phyloP scores from a whole-genome alignment of 2,329 filamentous ascomycete genomes.

The Saccharata proteae region DNA sequence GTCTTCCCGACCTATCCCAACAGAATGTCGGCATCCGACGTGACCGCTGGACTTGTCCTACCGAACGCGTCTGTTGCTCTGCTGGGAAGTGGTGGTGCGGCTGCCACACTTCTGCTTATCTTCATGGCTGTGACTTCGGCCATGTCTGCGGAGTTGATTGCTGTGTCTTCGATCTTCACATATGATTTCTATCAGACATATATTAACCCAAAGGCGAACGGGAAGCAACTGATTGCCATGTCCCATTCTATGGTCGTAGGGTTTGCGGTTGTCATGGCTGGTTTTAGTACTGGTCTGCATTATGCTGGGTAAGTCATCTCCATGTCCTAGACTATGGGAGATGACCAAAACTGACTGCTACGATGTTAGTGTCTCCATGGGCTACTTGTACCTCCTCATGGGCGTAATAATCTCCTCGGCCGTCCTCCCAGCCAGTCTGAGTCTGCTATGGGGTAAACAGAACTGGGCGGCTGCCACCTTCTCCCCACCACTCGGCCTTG shows the following conservation, averaged over 20 bases:
- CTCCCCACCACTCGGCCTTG: conserved; percentile 57
- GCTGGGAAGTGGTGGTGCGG: conserved; percentile 69
- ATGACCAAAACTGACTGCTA: neutral
- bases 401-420: conserved; percentile 80
- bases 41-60: conserved; percentile 71
- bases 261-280: conserved; percentile 67
- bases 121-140: conserved; percentile 38
- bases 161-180: conserved; percentile 76
- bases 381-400: conserved; percentile 83
- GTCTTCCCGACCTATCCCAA: conserved; percentile 61
- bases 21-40: conserved; percentile 60
- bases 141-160: conserved; percentile 34
- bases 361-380: conserved; percentile 59
- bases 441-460: conserved; percentile 69
- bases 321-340: conserved; percentile 13
- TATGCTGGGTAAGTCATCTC: conserved; percentile 16
- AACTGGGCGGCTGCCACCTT: conserved; percentile 62
- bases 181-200: conserved; percentile 86
- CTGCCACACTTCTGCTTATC: conserved; percentile 50
- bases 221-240: conserved; percentile 67
- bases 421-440: conserved; percentile 70
- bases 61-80: conserved; percentile 77
- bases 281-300: conserved; percentile 59
- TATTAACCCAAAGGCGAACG: conserved; percentile 64
- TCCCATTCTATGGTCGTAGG: conserved; percentile 61